A percentile compares a stretch with the other conserved stretches of the same genome.
Conservation (phyloP, 2,329 filamentous ascomycete species). For the Nothopassalora personata region DNA sequence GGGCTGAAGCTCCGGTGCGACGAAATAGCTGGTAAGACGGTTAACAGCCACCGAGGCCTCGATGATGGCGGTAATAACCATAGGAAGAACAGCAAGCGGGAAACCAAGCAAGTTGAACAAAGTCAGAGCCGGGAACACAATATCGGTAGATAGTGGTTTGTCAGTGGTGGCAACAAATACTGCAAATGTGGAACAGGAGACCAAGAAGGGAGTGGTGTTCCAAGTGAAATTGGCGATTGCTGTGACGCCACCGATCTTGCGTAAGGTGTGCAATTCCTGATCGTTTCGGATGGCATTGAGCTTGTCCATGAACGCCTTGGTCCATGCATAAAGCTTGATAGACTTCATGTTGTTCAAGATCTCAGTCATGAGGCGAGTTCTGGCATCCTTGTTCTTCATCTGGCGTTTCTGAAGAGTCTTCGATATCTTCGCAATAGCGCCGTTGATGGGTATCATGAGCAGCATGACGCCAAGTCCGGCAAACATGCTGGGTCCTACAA, state of each 20-base stretch:
- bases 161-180: slow-evolving; percentile 85
- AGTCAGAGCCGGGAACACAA: slow-evolving; percentile 88
- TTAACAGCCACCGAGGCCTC: slow-evolving; percentile 90
- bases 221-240: slow-evolving; percentile 96
- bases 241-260: slow-evolving; percentile 92
- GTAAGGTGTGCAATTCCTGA: slow-evolving; percentile 86
- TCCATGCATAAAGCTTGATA: slow-evolving; percentile 97
- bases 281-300: slow-evolving; percentile 95
- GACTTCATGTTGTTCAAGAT: slow-evolving; percentile 99
- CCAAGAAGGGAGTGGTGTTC: slow-evolving; percentile 94
- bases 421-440: slow-evolving; percentile 85
- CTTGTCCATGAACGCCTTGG: slow-evolving; percentile 93
- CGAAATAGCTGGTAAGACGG: slow-evolving; percentile 78
- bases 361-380: slow-evolving; percentile 90
- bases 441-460: slow-evolving; percentile 94
- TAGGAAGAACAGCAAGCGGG: slow-evolving; percentile 85
- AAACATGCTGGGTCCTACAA: slow-evolving; percentile 94
- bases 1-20: slow-evolving; percentile 80
- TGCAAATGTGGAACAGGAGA: slow-evolving; percentile 93
- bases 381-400: slow-evolving; percentile 98
- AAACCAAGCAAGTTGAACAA: slow-evolving; percentile 96
- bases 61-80: slow-evolving; percentile 96
- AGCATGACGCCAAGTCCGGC: slow-evolving; percentile 94
- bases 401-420: slow-evolving; percentile 90
- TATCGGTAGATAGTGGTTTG: slow-evolving; percentile 79